A percentile compares a stretch with the other conserved stretches of the same genome.
Conservation (phyloP, 257 asterid species). For the Lithospermum erythrorhizon region DNA sequence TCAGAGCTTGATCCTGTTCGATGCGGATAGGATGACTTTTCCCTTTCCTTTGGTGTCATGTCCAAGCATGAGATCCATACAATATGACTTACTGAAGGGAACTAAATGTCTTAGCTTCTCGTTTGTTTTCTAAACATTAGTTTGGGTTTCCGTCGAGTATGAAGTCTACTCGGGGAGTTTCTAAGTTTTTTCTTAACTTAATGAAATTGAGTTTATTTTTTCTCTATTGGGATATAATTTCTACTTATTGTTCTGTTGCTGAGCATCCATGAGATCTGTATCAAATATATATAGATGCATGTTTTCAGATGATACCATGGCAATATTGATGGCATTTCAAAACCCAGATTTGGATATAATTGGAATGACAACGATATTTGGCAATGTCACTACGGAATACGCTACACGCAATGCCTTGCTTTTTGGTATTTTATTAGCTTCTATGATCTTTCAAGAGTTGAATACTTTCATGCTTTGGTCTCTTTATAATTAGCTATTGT, state of each 20-base stretch:
- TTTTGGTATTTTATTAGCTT: slow-evolving; percentile 51
- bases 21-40: too few species aligned
- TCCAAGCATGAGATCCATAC: too few species aligned
- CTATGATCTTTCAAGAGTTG: slow-evolving; percentile 6
- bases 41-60: not conserved
- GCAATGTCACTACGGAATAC: slow-evolving; percentile 67
- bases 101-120: too few species aligned
- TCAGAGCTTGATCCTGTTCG: not conserved
- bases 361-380: slow-evolving; percentile 88
- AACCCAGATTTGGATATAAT: slow-evolving; percentile 64
- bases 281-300: not conserved
- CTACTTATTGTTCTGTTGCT: not conserved
- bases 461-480: slow-evolving; percentile 9
- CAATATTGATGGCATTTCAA: slow-evolving; percentile 90
- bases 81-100: too few species aligned
- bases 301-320: slow-evolving; percentile 79
- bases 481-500: slow-evolving; percentile 37
- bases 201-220: too few species aligned
- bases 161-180: not conserved
- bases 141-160: not conserved
- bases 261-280: not conserved
- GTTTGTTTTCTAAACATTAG: too few species aligned
- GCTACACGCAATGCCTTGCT: slow-evolving; percentile 84
- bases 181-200: too few species aligned
- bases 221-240: not conserved